These are phyloP conservation scores for Chimonanthus praecox DNA, from an alignment of 164 flowering plant species.

Conservation along the genomic window DNA sequence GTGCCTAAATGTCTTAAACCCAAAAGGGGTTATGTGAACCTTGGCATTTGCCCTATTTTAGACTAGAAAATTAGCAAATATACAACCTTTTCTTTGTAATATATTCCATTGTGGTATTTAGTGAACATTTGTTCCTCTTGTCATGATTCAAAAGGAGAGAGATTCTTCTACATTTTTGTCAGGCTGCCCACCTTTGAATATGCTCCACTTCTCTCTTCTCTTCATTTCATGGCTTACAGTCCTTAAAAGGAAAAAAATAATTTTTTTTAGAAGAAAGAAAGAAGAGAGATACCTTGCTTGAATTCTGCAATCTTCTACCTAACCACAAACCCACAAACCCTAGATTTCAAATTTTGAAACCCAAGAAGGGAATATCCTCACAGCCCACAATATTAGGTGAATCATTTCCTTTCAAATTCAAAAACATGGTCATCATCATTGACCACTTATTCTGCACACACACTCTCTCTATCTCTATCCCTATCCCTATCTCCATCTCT, in stretches of 20 bases:
- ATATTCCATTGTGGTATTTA: conserved; percentile 12
- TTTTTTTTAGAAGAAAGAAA: no score
- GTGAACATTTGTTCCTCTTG: conserved; percentile 22
- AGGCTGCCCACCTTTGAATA: conserved; percentile 16
- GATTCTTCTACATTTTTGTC: conserved; percentile 15
- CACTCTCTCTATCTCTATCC: background rate
- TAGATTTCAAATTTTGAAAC: conserved; percentile 20
- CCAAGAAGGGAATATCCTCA: background rate
- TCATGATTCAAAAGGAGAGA: conserved; percentile 19
- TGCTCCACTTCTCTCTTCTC: background rate
- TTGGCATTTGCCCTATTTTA: no score
- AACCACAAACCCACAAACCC: conserved; percentile 4
- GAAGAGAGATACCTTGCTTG: background rate
- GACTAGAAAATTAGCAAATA: background rate
- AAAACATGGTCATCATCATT: background rate
- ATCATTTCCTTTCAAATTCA: conserved; percentile 24
- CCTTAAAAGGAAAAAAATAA: no score
- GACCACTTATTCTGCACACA: no score
- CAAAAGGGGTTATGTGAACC: background rate
- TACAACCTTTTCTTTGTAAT: conserved; percentile 3
- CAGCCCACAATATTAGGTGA: conserved; percentile 2
- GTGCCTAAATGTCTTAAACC: conserved; percentile 17
- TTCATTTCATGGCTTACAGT: no score
- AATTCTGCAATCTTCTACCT: background rate
- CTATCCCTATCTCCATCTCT: background rate